phyloP scores from a whole-genome alignment of 345 rosid species.

The Hibiscus trionum region DNA sequence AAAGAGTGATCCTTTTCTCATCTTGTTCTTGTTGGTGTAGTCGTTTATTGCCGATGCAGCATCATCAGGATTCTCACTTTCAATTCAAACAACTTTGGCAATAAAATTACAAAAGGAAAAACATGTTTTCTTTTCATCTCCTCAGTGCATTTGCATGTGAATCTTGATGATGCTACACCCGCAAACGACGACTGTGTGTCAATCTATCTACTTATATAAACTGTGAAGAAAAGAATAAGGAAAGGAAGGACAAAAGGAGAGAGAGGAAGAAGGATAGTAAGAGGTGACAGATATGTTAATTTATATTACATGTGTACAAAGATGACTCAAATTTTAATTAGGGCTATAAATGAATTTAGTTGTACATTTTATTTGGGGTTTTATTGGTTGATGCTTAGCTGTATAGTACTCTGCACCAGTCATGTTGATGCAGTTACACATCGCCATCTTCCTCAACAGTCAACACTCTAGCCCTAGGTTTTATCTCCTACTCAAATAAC shows the following conservation, averaged over 20 bases:
- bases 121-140: background rate
- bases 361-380: background rate
- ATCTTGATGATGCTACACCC: constrained; percentile 93
- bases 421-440: constrained; percentile 16
- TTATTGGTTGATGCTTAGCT: constrained; percentile 29
- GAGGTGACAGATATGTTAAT: background rate
- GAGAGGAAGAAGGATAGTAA: background rate
- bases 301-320: background rate
- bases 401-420: constrained; percentile 12
- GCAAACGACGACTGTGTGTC: constrained; percentile 56
- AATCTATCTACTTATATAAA: constrained; percentile 12
- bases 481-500: background rate
- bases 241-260: background rate
- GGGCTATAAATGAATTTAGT: background rate
- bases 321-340: background rate
- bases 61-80: constrained; percentile 99
- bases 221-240: background rate
- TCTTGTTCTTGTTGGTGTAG: constrained; percentile 17
- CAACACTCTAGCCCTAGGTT: constrained; percentile 15
- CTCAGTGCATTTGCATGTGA: constrained; percentile 57
- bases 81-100: constrained; percentile 14
- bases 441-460: constrained; percentile 15
- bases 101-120: background rate
- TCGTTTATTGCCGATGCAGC: constrained; percentile 93
- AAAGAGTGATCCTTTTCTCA: background rate